Evolutionary conservation across 441 rosid genomes (phyloP).

Genomic region (Hypseocharis bilobata): DNA sequence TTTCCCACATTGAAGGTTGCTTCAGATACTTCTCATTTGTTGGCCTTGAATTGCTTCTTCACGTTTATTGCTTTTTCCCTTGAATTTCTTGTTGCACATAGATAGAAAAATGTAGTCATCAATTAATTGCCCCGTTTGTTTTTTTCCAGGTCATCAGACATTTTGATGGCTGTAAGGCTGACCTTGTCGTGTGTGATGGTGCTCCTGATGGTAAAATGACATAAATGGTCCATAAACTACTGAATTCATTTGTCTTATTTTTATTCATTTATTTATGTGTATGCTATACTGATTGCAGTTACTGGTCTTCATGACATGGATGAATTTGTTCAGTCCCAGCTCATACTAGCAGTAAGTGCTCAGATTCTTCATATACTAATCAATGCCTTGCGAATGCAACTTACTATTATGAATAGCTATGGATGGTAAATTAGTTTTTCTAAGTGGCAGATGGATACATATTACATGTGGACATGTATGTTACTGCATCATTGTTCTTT

Average conservation of each 20-base stretch:
- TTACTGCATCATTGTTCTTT: no score
- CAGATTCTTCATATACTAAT: not conserved
- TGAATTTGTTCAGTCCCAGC: slow-evolving; percentile 95
- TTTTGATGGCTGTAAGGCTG: slow-evolving; percentile 94
- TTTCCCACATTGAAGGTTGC: not conserved
- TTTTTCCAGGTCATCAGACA: slow-evolving; percentile 73
- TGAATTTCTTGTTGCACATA: not conserved
- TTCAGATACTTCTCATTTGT: not conserved
- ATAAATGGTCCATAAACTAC: slow-evolving; percentile 4
- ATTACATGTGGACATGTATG: no score
- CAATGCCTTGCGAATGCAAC: not conserved
- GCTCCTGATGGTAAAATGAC: slow-evolving; percentile 84
- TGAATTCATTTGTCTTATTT: not conserved
- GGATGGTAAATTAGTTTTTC: not conserved
- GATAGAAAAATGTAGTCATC: not conserved
- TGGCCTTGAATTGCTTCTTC: not conserved
- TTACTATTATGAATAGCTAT: not conserved
- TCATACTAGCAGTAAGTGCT: slow-evolving; percentile 80
- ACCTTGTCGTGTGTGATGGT: slow-evolving; percentile 93
- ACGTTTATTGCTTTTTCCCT: not conserved
- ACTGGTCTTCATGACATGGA: slow-evolving; percentile 99
- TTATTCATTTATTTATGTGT: not conserved
- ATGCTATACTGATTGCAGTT: slow-evolving; percentile 39
- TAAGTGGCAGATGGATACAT: not conserved
- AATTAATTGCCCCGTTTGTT: not conserved